Base-by-base conservation (phyloP, 495 filamentous ascomycete species). In the Talaromyces nanjingensis region DNA sequence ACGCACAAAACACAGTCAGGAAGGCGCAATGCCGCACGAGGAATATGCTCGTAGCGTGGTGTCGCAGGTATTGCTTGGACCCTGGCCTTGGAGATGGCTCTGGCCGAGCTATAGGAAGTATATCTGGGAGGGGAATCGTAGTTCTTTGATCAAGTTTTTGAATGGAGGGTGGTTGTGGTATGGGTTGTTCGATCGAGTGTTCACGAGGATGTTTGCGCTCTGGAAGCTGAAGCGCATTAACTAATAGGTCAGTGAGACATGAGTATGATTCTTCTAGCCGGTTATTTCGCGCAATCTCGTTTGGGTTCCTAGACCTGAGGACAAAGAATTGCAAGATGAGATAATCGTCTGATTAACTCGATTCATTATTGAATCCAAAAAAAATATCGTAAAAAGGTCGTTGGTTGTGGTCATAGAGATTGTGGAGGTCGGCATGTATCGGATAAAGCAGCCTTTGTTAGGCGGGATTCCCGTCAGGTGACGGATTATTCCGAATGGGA, bases 1-100 rank as follows among this genome's bases (percentile, higher is more conserved):
- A 54, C 74, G 86, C 20, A 75, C 84, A 53, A 77, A 64, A 42
- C 82, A 88, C 71, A 84, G 81, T 62, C 86, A 88, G 69, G 71
- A 81, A 29, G 76, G 76, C 27, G 82, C 80, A 0, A 85, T 87
- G 81, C 65, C 75, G 4, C 73, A 77, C 57, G 71, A 76, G 5
- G 67, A 64, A 22, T 89, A 88, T 75, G 87, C 87, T 1, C 69
- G 71, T 47, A 79, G 78, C 29, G 84, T 87, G 6, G 87, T 89
- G 2, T 65, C 64, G 8, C 77, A 85, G 62, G 76, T 87, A 16
- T 67, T 87, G 63, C 76, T 77, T 65, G 76, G 77, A 16, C 72
- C 76, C 55, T 73, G 74, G 18, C 73, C 72, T 25, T 78, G 77
- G 68, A 74, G 78, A 37, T 82, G 74, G 78, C 57, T 81, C n/a